These are phyloP conservation scores for Neostapfia colusana DNA, from an alignment of 176 grass and related monocot genomes.

Conservation along the genomic window DNA sequence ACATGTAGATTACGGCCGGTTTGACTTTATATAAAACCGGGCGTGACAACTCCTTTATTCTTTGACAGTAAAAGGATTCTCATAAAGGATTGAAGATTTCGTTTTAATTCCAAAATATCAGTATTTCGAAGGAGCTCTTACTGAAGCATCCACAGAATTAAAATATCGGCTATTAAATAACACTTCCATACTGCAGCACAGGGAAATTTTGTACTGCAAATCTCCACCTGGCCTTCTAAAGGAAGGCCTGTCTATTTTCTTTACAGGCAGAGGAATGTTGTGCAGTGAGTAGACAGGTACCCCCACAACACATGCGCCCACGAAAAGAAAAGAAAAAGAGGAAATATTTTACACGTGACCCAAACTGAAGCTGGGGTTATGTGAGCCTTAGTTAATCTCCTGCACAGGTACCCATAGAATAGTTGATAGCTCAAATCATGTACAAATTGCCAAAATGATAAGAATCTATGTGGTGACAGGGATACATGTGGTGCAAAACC, in stretches of 20 bases:
- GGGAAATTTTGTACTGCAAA: conserved; percentile 8
- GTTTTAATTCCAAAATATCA: neutral
- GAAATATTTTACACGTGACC: conserved; percentile 11
- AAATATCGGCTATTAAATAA: neutral
- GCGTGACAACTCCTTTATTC: too few species aligned
- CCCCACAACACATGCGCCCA: conserved; percentile 26
- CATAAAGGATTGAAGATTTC: neutral
- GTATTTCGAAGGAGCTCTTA: neutral
- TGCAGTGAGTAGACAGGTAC: conserved; percentile 25
- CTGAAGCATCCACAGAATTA: neutral
- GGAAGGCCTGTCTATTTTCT: conserved; percentile 19
- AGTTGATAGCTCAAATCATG: conserved; percentile 28
- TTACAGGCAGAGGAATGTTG: conserved; percentile 43
- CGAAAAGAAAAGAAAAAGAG: conserved; percentile 8
- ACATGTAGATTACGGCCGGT: too few species aligned
- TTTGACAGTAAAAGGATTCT: neutral
- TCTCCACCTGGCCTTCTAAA: conserved; percentile 23
- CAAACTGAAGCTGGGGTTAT: conserved; percentile 34
- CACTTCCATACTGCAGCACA: neutral
- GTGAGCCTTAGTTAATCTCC: conserved; percentile 32
- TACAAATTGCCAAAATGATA: conserved; percentile 37
- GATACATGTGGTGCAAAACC: conserved; percentile 41
- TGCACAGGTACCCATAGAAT: conserved; percentile 20
- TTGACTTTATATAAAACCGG: too few species aligned
- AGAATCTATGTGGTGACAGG: conserved; percentile 35